Conservation (phyloP, 2,329 filamentous ascomycete species). For the Colletotrichum australisinense region DNA sequence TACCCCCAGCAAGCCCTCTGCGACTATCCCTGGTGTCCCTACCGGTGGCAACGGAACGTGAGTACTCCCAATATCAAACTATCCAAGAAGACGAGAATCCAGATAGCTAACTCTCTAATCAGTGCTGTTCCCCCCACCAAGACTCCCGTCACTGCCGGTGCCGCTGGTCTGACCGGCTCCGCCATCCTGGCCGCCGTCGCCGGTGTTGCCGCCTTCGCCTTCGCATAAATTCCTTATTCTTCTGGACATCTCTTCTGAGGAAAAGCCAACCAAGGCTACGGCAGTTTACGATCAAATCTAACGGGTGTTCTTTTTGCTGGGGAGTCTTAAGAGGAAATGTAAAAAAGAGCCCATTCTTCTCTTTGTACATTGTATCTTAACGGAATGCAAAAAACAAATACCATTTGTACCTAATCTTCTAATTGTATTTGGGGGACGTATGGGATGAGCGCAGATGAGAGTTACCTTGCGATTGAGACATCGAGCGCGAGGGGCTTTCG, state of each 20-base stretch:
- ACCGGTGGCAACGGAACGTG: slow-evolving; percentile 42
- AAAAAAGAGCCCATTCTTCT: slow-evolving; percentile 42
- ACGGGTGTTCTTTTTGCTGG: slow-evolving; percentile 40
- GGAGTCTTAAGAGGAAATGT: slow-evolving; percentile 41
- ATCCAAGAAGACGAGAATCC: too few relatives aligned
- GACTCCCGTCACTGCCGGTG: slow-evolving; percentile 61
- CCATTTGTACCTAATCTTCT: slow-evolving; percentile 59
- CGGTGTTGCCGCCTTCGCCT: slow-evolving; percentile 64
- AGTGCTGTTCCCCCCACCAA: slow-evolving; percentile 41
- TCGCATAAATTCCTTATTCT: slow-evolving; percentile 61
- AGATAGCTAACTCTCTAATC: slow-evolving; percentile 29
- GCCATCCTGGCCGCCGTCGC: slow-evolving; percentile 65
- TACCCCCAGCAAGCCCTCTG: slow-evolving; percentile 43
- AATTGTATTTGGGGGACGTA: slow-evolving; percentile 49
- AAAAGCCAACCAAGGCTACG: slow-evolving; percentile 53
- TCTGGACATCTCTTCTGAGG: slow-evolving; percentile 46
- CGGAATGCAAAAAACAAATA: slow-evolving; percentile 40
- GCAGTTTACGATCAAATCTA: slow-evolving; percentile 50
- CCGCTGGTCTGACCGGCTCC: slow-evolving; percentile 64
- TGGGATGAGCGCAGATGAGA: not conserved
- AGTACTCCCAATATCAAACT: slow-evolving; percentile 35
- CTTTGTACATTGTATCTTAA: slow-evolving; percentile 39
- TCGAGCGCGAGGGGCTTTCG: not conserved
- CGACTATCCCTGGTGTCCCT: slow-evolving; percentile 39
- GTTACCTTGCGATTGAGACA: slow-evolving; percentile 13